Percentiles rank a stretch among this genome's conserved stretches.
phyloP scores from a whole-genome alignment of 345 rosid species.

The Moricandia moricandioides region DNA sequence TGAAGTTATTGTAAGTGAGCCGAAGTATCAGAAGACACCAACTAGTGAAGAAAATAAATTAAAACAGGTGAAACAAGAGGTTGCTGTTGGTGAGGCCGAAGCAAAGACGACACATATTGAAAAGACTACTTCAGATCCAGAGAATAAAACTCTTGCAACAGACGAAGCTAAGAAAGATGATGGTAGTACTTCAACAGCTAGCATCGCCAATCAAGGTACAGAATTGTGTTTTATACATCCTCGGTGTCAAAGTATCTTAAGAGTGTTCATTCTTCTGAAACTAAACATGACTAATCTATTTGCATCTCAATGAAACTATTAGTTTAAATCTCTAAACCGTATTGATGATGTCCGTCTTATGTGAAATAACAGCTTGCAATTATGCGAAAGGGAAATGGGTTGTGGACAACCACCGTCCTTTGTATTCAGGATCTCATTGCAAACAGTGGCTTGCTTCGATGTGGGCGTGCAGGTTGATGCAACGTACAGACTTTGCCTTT shows the following conservation, averaged over 20 bases:
- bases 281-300: constrained; percentile 5
- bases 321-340: background rate
- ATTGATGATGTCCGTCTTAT: background rate
- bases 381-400: constrained; percentile 95
- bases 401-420: constrained; percentile 59
- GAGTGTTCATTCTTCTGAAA: constrained; percentile 15
- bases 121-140: constrained; percentile 2
- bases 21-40: constrained; percentile 12
- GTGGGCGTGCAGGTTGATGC: constrained; percentile 96
- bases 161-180: constrained; percentile 20
- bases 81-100: constrained; percentile 17
- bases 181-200: constrained; percentile 21
- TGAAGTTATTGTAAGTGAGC: constrained; percentile 5
- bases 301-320: background rate
- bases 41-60: constrained; percentile 3
- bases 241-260: constrained; percentile 2
- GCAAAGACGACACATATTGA: constrained; percentile 6
- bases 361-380: constrained; percentile 53
- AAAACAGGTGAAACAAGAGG: constrained; percentile 27
- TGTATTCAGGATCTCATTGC: constrained; percentile 79
- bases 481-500: constrained; percentile 75
- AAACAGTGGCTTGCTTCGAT: constrained; percentile 85
- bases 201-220: constrained; percentile 22
- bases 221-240: background rate
- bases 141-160: constrained; percentile 16